Evolutionary conservation across 768 basidiomycete genomes (phyloP).

Genomic region (Kwoniella botswanensis): DNA sequence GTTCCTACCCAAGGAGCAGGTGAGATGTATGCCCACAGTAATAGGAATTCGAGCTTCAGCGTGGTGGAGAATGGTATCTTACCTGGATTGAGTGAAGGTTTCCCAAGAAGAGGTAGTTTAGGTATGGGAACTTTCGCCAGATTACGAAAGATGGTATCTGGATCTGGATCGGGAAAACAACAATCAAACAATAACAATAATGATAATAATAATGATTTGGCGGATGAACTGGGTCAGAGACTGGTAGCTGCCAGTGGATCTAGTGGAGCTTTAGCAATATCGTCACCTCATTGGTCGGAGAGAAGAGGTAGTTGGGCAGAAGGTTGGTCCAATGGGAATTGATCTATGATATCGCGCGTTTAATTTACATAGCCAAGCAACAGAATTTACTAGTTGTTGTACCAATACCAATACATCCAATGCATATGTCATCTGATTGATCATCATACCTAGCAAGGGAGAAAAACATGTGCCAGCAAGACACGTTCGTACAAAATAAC

Average conservation of each 20-base stretch:
- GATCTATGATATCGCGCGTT: neutral
- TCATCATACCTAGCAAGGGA: too few species aligned
- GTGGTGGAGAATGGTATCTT: neutral
- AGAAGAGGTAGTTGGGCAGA: conserved; percentile 49
- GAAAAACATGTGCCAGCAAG: too few species aligned
- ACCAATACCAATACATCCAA: too few species aligned
- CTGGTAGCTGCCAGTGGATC: neutral
- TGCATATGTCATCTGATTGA: too few species aligned
- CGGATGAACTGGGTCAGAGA: conserved; percentile 12
- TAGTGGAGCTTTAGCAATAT: neutral
- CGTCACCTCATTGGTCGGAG: conserved; percentile 32
- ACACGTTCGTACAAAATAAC: too few species aligned
- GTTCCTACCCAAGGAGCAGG: conserved; percentile 12
- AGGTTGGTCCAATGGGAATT: conserved; percentile 28
- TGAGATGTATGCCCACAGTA: conserved; percentile 4
- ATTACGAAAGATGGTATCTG: conserved; percentile 10
- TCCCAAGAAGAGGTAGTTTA: conserved; percentile 29
- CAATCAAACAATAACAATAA: neutral
- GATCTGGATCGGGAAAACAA: neutral
- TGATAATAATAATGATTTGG: neutral
- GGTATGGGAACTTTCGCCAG: conserved; percentile 26
- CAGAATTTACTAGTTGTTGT: too few species aligned
- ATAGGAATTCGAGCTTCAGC: neutral
- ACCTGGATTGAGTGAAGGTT: conserved; percentile 8
- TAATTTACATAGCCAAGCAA: neutral